A percentile compares a stretch with the other conserved stretches of the same genome.
These are phyloP conservation scores for Mikania micrantha DNA, from an alignment of 129 eudicot species.

Conservation along the genomic window DNA sequence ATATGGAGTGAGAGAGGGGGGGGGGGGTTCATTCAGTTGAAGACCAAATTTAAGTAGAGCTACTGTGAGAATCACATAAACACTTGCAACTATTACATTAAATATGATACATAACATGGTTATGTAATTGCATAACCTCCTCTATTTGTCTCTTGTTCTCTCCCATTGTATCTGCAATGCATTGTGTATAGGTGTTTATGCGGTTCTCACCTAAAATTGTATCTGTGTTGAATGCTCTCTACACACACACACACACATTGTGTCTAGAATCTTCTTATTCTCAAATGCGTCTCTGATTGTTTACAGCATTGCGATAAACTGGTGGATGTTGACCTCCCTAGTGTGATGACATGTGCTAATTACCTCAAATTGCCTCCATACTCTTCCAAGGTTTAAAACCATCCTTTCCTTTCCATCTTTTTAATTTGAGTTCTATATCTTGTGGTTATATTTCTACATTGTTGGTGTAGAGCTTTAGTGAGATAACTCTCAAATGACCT, in stretches of 20 bases:
- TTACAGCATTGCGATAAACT: constrained; percentile 61
- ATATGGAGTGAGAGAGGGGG: too few relatives aligned
- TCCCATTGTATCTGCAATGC: too few relatives aligned
- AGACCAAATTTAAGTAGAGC: too few relatives aligned
- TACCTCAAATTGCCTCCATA: constrained; percentile 93
- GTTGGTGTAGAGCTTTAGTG: not conserved
- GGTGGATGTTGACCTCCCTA: constrained; percentile 77
- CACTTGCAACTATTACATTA: too few relatives aligned
- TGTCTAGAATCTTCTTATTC: not conserved
- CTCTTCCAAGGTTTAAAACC: constrained; percentile 58
- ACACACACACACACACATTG: not conserved
- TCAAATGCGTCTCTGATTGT: not conserved
- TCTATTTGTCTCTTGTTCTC: too few relatives aligned
- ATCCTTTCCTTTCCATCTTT: not conserved
- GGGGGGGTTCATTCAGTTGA: too few relatives aligned
- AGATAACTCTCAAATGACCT: not conserved
- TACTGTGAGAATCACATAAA: too few relatives aligned
- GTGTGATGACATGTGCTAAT: constrained; percentile 98
- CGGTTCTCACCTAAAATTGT: not conserved
- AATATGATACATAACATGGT: too few relatives aligned
- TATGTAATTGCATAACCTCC: too few relatives aligned
- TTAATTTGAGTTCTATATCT: not conserved
- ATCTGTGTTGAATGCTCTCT: not conserved
- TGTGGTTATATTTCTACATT: not conserved
- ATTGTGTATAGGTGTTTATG: not conserved